Base-by-base conservation (phyloP, 768 basidiomycete genomes). In the Termitomyces sp. region DNA sequence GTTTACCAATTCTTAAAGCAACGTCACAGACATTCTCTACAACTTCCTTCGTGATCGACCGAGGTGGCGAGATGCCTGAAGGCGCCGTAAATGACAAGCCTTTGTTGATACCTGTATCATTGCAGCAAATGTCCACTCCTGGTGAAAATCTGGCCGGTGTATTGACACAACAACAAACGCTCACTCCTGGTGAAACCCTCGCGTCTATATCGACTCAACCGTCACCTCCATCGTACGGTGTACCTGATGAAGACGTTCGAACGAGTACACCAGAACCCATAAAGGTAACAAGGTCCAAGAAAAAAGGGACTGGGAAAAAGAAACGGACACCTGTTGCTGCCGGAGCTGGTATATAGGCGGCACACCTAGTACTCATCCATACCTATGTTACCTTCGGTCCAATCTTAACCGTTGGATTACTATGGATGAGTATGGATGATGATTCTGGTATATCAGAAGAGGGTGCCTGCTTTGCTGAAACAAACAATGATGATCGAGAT, bases 1-100 rank as follows among this genome's bases (percentile, higher is more conserved):
- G 72, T 40, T 63, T 80, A 35, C 77, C 83, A 24, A 73, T 77
- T 33, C 71, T 87, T 10, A 73, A 74, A 60, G 73, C 74, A 24
- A 66, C 72, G 5, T 64, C 72, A 10, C 71, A 76, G 18, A 67
- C 72, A 18, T 74, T 78, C 10, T 72, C 79, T 2, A 67, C 76
- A 1, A 70, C 76, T n/a, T 68, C 75, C 5, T 89, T 83, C 60
- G 72, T 81, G 14, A 83, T 93, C 58, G 92, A 94, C 59, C 81
- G 80, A 64, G 80, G 84, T 0, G 94, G 94, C 2, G 94, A 94
- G 72, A 90, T 95, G 90, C 94, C 94, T 4, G 79, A 79, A 48
- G 81, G 83, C n/a, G 77, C 72, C 55, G 60, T 67, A 30, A 45
- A 56, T 14, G 55, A 63, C 36, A 63, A 62, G 41, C 64, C 67